Base-by-base conservation (phyloP, 495 filamentous ascomycete species). In the Penicillium lagena region DNA sequence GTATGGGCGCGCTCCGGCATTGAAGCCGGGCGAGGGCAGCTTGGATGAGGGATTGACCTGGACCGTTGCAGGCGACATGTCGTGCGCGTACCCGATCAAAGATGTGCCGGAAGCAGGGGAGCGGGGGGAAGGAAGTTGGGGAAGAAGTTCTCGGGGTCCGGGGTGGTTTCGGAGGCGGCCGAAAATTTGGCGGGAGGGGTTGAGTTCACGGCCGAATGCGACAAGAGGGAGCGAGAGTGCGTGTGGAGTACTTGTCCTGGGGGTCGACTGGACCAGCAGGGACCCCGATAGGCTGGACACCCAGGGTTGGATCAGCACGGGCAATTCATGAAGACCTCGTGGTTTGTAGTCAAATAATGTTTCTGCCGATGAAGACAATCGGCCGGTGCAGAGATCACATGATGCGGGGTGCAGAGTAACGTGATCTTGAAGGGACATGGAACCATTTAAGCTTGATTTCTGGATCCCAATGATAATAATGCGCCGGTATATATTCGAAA, bases 1-100 rank as follows among this genome's bases (percentile, higher is more conserved):
- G 47, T 77, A 75, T 2, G 73, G 73, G 40, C 70, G 59, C 39
- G 70, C 62, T 9, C 70, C 70, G 37, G 70, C 65, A 44, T 69
- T 71, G 52, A 73, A 66, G 17, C 64, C 64, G 42, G 68, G 63
- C 37, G 68, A 68, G 36, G 63, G 57, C 28, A 63, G 51, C 42
- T 71, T 71, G 14, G 60, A 58, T 37, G 55, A 51, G 9, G 67
- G 49, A 52, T 57, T 63, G 52, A 57, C 51, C 45, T 59, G 58
- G 37, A 54, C 45, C 34, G 64, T 50, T 45, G 59, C 50, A 45
- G 64, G 59, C 46, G 67, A 58, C 67, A 71, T 71, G 58, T 56
- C 66, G 57, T 43, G 45, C 67, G 57, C 45, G 45, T 47, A 49
- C 50, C 46, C 58, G 49, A 45, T 37, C 37, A 39, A 29, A 31